Base-by-base conservation (phyloP, 2,329 filamentous ascomycete genomes). In the Alternaria solani region DNA sequence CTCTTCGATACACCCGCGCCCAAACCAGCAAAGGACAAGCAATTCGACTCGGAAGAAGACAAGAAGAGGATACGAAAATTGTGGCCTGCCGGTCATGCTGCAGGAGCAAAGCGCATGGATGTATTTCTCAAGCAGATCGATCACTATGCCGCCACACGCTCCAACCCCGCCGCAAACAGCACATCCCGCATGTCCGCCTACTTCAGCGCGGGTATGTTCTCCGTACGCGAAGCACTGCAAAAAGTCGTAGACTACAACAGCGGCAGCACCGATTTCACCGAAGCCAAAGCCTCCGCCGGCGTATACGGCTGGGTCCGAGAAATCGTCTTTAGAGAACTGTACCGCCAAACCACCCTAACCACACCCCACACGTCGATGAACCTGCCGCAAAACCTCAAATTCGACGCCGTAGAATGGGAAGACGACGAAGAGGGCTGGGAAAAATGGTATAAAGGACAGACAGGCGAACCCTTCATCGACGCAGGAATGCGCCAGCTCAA, bases 401-500 rank as follows among this genome's bases (percentile, higher is more conserved):
- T 85, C 60, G 81, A 84, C 57, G 81, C 81, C 41, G 81, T 84
- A 23, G 61, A 82, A 18, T 85, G 83, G 83, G 82, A 84, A 67
- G 78, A 83, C 11, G 82, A 84, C 58, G 74, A 82, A 42, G 81
- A 82, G 61, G 82, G 81, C 4, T 84, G 81, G 76, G 70, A 82
- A 59, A 82, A 82, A 55, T 84, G 82, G 82, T 80, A 76, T 59
- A 74, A 81, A 46, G 83, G 82, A 2, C 76, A 59, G 11, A 82
- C 82, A 0, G 83, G 83, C 9, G 79, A 82, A 18, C 83, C 83
- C 0, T 84, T 84, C 46, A 76, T 85, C 7, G 83, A 85, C 62
- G 82, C 83, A 0, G 83, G 83, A 0, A 85, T 85, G 83, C 70
- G 83, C 2, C 83, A 85, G 56, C 69, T 85, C 43, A 81, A 81